These are phyloP conservation scores for Diaporthe helianthi DNA, from an alignment of 2,329 filamentous ascomycete genomes.

Conservation along the genomic window DNA sequence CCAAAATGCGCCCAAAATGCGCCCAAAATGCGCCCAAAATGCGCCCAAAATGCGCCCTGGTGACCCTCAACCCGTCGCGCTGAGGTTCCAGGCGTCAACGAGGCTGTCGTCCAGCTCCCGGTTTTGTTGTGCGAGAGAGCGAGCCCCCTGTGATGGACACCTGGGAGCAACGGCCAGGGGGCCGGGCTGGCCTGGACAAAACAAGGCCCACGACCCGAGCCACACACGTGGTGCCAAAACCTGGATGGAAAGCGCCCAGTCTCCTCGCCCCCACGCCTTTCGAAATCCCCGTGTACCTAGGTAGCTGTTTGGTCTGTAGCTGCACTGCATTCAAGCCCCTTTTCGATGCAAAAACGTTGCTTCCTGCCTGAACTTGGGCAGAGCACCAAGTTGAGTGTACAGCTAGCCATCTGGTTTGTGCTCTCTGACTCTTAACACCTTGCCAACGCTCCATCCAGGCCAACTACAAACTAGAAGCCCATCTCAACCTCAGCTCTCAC, in stretches of 20 bases:
- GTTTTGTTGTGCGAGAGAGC: neutral
- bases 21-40: neutral
- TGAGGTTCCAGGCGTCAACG: neutral
- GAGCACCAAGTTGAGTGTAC: neutral
- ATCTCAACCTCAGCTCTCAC: no score
- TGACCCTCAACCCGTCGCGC: conserved; percentile 2
- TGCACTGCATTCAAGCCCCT: no score
- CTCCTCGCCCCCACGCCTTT: neutral
- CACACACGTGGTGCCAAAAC: neutral
- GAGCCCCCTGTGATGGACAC: neutral
- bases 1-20: neutral
- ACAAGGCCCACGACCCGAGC: neutral
- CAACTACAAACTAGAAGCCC: no score
- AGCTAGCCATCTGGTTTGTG: no score
- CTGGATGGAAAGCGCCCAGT: neutral
- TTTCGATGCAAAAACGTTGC: neutral
- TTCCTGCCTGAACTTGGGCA: neutral
- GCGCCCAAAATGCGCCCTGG: no score
- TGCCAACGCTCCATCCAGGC: neutral
- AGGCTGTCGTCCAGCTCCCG: neutral
- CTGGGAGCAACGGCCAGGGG: neutral
- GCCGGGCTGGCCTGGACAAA: neutral
- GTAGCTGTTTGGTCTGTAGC: no score
- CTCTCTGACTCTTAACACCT: neutral
- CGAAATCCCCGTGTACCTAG: neutral